Evolutionary conservation across 2,329 filamentous ascomycete genomes (phyloP).

Genomic region (Tolypocladium tundrense): DNA sequence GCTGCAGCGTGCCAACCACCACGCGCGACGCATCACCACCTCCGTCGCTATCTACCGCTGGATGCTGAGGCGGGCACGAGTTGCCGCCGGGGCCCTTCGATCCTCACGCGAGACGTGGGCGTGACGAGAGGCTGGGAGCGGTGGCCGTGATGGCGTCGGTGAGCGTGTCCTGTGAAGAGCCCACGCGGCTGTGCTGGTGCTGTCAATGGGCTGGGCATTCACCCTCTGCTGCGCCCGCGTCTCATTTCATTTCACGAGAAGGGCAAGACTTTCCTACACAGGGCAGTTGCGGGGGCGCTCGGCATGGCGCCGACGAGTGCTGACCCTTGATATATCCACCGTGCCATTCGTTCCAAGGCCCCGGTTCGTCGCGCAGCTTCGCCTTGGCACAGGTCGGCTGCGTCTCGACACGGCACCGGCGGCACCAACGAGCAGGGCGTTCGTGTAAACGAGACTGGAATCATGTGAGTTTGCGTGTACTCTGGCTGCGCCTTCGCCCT

Average conservation of each 20-base stretch:
- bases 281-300: too few relatives aligned
- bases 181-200: not conserved
- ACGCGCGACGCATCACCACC: not conserved
- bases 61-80: not conserved
- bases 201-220: not conserved
- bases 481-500: too few relatives aligned
- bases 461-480: not conserved
- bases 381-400: not conserved
- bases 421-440: not conserved
- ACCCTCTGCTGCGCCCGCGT: not conserved
- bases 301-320: too few relatives aligned
- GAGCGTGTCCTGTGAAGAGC: not conserved
- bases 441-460: not conserved
- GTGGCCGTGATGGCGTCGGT: too few relatives aligned
- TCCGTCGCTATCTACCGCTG: not conserved
- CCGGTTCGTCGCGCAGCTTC: not conserved
- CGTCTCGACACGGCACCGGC: not conserved
- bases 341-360: not conserved
- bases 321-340: not conserved
- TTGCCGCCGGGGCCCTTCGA: not conserved
- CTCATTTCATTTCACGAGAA: not conserved
- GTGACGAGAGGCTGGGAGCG: not conserved
- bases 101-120: not conserved
- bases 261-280: too few relatives aligned
- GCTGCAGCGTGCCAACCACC: not conserved